Conservation (phyloP, 176 grass and related monocot genomes). For the Phragmites australis region DNA sequence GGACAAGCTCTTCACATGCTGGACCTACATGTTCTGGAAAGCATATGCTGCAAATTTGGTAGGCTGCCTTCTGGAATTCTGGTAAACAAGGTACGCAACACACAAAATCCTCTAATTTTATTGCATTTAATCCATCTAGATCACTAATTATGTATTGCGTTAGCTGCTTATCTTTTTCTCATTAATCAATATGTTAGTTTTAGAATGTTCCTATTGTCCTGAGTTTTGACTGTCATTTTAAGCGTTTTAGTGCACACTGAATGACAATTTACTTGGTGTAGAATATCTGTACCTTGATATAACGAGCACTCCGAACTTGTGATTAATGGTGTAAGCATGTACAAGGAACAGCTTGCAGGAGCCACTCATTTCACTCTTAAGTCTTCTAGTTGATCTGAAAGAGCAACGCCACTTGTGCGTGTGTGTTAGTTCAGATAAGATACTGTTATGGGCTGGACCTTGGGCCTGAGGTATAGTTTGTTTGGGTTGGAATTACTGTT, state of each 20-base stretch:
- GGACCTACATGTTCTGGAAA: not conserved
- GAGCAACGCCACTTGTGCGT: too few relatives aligned
- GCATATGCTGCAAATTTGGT: not conserved
- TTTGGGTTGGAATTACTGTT: too few relatives aligned
- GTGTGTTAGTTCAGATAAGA: too few relatives aligned
- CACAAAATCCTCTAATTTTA: not conserved
- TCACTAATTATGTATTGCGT: not conserved
- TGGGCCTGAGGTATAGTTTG: too few relatives aligned
- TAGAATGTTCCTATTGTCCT: not conserved
- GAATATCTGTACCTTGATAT: not conserved
- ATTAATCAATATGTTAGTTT: not conserved
- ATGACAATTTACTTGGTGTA: not conserved
- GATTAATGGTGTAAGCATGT: not conserved
- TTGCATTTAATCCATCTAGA: not conserved
- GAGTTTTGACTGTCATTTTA: not conserved
- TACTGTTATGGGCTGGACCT: too few relatives aligned
- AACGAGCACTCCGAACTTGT: not conserved
- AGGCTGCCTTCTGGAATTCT: not conserved
- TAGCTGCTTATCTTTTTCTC: too few relatives aligned
- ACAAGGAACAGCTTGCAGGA: not conserved
- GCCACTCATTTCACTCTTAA: not conserved
- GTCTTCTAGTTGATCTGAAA: not conserved
- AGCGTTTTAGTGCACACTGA: not conserved
- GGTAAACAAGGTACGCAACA: not conserved
- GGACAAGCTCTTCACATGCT: conserved; percentile 10